A percentile compares a stretch with the other conserved stretches of the same genome.
These are phyloP conservation scores for Leptodermis oblonga DNA, from an alignment of 257 asterid genomes.

Conservation along the genomic window DNA sequence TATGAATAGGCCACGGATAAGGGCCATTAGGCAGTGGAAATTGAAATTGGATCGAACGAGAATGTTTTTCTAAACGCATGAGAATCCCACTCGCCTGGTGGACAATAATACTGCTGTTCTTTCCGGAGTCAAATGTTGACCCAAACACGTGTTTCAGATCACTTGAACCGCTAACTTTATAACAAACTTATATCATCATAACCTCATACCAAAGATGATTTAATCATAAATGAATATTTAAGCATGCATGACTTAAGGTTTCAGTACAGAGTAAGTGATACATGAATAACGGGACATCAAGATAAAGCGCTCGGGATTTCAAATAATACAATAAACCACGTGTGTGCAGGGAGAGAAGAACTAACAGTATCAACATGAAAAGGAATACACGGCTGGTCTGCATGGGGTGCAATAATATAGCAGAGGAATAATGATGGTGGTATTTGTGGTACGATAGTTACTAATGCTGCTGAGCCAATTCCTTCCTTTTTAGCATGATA, in stretches of 20 bases:
- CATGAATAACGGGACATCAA: too few species aligned
- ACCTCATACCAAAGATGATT: background rate
- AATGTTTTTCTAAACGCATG: constrained; percentile 2
- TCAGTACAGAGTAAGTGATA: too few species aligned
- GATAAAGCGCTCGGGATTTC: too few species aligned
- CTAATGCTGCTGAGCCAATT: background rate
- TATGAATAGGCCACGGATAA: constrained; percentile 18
- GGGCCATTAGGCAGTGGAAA: constrained; percentile 4
- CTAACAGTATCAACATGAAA: background rate
- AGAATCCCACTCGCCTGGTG: constrained; percentile 15
- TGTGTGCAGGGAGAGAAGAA: too few species aligned
- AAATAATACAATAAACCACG: too few species aligned
- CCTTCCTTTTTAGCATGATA: too few species aligned
- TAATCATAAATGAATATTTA: too few species aligned
- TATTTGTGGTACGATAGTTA: background rate
- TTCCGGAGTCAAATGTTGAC: background rate
- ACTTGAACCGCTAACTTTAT: too few species aligned
- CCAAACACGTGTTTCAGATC: too few species aligned
- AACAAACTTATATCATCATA: too few species aligned
- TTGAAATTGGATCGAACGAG: background rate
- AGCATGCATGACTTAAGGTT: too few species aligned
- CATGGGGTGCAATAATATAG: background rate
- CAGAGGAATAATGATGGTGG: background rate
- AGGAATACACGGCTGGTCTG: constrained; percentile 1
- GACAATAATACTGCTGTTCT: constrained; percentile 4